Evolutionary conservation across 805 yeast species (phyloP), one percentile per base, ranked within the genome.

Genomic region (Ogataea dorogensis): DNA sequence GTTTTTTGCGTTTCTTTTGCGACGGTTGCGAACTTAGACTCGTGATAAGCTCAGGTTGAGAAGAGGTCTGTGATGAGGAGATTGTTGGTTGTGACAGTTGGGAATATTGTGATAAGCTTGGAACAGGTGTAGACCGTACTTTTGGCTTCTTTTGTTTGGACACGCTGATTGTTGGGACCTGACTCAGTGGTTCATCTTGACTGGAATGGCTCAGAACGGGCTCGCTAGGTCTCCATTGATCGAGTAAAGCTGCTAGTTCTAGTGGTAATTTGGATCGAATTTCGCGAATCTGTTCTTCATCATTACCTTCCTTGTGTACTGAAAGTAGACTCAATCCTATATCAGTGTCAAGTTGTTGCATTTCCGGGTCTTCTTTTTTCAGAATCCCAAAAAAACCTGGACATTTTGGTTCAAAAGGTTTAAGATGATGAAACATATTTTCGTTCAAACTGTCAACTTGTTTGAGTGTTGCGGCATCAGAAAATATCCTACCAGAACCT

Each of bases 191-290:
- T 25, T 28, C 24, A 1, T 17, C 12, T 19, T 24, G 39, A 23
- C 31, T 24, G 25, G 19, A 5, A 31, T 9, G 16, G 18, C 31
- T 22, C 7, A 23, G 29, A 14, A 10, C 23, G n/a, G 39, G 33
- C 30, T 28, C 39, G 30, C 29, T 28, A 11, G 39, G 33, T 12
- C 33, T 36, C 51, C 55, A 53, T 5, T 37, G 36, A 14, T 46
- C 46, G 5, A 51, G 26, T 17, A 53, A 10, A 3, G 41, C 34
- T 8, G 39, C 26, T 10, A 46, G 23, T 20, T 40, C 44, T 8
- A 23, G 17, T 4, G 43, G 38, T 13, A 45, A 29, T 22, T 40
- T 25, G 6, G 27, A 17, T 14, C 31, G 21, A 8, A 40, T 17
- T 3, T 41, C 37, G 8, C 23, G 28, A 10, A 43, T 6, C 2